Evolutionary conservation across 331 rosid genomes (phyloP).

Genomic region (Acacia concinna): DNA sequence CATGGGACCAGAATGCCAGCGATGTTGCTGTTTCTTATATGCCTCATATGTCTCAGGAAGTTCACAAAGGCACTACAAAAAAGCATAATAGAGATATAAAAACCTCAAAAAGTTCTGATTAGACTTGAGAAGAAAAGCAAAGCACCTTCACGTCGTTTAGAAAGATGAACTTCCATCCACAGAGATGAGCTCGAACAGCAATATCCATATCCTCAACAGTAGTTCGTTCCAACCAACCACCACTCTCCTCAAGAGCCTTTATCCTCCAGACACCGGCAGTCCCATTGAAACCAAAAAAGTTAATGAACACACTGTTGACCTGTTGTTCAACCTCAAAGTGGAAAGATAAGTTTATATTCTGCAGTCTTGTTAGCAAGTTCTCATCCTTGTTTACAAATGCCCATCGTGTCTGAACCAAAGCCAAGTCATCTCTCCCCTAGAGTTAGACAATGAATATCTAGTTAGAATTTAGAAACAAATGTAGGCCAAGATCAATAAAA

Average conservation of each 20-base stretch:
- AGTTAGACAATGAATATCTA: conserved; percentile 9
- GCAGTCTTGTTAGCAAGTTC: conserved; percentile 94
- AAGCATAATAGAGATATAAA: conserved; percentile 37
- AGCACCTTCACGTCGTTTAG: conserved; percentile 88
- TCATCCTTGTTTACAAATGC: conserved; percentile 97
- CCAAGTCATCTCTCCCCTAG: conserved; percentile 95
- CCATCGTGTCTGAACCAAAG: conserved; percentile 96
- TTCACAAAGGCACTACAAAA: conserved; percentile 92
- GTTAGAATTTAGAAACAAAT: conserved; percentile 19
- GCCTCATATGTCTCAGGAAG: conserved; percentile 99
- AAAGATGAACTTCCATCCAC: conserved; percentile 98
- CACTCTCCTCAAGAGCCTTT: conserved; percentile 94
- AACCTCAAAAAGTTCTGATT: conserved; percentile 15
- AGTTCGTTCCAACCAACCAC: conserved; percentile 98
- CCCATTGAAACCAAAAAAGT: conserved; percentile 98
- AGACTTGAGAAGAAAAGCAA: conserved; percentile 14
- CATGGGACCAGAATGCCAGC: conserved; percentile 99
- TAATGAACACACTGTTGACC: conserved; percentile 83
- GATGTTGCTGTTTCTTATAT: conserved; percentile 95
- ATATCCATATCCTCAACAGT: conserved; percentile 99
- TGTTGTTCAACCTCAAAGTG: conserved; percentile 99
- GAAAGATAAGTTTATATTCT: conserved; percentile 87
- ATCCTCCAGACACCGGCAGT: conserved; percentile 99
- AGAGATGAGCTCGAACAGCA: conserved; percentile 98
- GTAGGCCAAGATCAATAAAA: background rate